Evolutionary conservation across 306 rosid genomes (phyloP), one percentile per base, ranked within the genome.

Genomic region (Fagus crenata): DNA sequence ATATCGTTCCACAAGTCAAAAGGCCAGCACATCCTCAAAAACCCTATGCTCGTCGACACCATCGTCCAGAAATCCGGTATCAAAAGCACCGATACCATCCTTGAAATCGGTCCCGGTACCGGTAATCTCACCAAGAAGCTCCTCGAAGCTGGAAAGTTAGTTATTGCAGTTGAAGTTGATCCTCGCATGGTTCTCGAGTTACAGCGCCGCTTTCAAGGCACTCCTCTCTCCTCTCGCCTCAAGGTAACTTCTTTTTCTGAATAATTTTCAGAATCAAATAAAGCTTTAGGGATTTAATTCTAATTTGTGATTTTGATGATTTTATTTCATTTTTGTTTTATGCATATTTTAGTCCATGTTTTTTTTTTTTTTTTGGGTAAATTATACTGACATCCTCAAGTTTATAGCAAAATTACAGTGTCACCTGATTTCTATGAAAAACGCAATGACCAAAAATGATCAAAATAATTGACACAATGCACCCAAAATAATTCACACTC

Each of bases 181-280:
- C 86, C 93, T 17, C 94, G 98, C 14, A 94, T 94, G 98, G 96
- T 94, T 78, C 93, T 92, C 68, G 98, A 94, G 85, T 81, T 94
- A 15, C 89, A 90, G 65, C 64, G 88, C 14, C 92, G 96, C 0
- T 94, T 92, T 58, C 97, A 92, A 85, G 94, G 93, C 39, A 86
- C 93, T 4, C 96, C 96, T 43, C 77, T 56, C 55, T 82, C 96
- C 56, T 86, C 35, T 58, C 90, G 96, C 53, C 86, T 94, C 81
- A 89, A 86, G 89, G 98, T 90, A 46, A 9, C 49, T 0, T 22
- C 28, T 22, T 22, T 22, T 22, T 22, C 28, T 22, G 28, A 22
- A 22, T 22, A 22, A 22, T 22, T 22, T 22, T 22, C 28, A 22
- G 28, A 22, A 22, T 22, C 28, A 22, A 22, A 22, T 22, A 22